phyloP scores from a whole-genome alignment of 2,329 filamentous ascomycete genomes.

The Sarocladiaceae sp. region DNA sequence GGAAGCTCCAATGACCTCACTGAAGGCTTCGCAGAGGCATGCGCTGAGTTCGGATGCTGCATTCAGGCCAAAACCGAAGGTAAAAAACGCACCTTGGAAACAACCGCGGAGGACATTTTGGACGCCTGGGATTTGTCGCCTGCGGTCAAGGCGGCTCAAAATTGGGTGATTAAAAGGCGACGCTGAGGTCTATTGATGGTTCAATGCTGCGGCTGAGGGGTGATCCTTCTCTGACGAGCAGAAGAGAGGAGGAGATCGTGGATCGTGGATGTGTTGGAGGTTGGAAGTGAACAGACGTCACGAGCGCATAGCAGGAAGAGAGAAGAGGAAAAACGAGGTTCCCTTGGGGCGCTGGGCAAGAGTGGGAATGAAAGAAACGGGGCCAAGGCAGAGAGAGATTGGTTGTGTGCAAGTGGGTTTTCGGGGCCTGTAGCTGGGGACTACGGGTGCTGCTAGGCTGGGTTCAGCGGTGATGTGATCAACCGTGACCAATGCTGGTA shows the following conservation, averaged over 20 bases:
- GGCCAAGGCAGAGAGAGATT: background rate
- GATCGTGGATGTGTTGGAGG: background rate
- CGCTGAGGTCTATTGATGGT: slow-evolving; percentile 4
- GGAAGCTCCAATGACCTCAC: slow-evolving; percentile 4
- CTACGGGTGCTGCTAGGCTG: background rate
- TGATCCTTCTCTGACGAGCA: background rate
- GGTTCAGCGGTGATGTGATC: too few species aligned
- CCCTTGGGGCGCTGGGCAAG: background rate
- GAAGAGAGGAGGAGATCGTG: background rate
- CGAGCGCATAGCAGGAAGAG: slow-evolving; percentile 12
- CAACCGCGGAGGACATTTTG: slow-evolving; percentile 54
- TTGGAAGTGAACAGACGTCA: slow-evolving; percentile 11
- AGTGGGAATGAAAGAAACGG: background rate
- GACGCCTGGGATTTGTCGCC: slow-evolving; percentile 45
- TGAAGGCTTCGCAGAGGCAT: background rate
- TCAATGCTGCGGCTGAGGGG: slow-evolving; percentile 6
- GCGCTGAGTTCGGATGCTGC: background rate
- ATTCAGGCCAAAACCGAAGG: slow-evolving; percentile 6
- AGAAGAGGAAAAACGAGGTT: slow-evolving; percentile 10
- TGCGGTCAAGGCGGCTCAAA: slow-evolving; percentile 31
- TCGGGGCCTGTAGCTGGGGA: background rate
- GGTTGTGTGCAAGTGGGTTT: slow-evolving; percentile 7
- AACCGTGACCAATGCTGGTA: too few species aligned
- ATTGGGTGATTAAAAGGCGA: slow-evolving; percentile 11
- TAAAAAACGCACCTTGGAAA: slow-evolving; percentile 49